These are phyloP conservation scores for Claviceps fusiformis DNA, from an alignment of 2,329 filamentous ascomycete species.

Conservation along the genomic window DNA sequence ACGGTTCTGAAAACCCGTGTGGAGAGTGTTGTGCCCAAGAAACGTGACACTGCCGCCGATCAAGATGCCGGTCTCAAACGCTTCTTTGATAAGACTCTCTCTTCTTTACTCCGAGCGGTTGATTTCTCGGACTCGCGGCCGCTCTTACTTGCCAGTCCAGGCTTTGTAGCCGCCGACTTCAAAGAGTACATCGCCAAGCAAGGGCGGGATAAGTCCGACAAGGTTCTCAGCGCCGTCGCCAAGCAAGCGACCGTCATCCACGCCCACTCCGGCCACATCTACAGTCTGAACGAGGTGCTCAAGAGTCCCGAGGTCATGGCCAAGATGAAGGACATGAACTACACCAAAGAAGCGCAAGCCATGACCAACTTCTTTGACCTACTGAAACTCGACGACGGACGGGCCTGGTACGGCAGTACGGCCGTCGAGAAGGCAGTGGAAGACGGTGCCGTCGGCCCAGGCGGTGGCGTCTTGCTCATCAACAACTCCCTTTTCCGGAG, in stretches of 20 bases:
- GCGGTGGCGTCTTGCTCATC: conserved; percentile 73
- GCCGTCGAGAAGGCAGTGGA: conserved; percentile 74
- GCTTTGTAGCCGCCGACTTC: conserved; percentile 74
- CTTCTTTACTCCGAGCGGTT: conserved; percentile 63
- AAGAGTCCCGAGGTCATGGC: conserved; percentile 64
- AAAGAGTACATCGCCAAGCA: conserved; percentile 57
- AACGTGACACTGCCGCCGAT: conserved; percentile 49
- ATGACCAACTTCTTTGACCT: conserved; percentile 76
- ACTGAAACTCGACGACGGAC: conserved; percentile 70
- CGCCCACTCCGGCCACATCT: conserved; percentile 71
- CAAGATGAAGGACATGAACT: conserved; percentile 76
- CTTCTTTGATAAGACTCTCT: conserved; percentile 67
- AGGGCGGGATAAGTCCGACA: conserved; percentile 46
- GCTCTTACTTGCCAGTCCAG: conserved; percentile 74
- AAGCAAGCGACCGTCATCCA: conserved; percentile 64
- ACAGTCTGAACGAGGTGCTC: conserved; percentile 78
- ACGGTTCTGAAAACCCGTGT: conserved; percentile 54
- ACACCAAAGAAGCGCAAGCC: conserved; percentile 65
- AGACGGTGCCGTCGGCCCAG: conserved; percentile 76
- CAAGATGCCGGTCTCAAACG: conserved; percentile 54
- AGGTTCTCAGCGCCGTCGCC: conserved; percentile 48
- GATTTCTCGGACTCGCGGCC: conserved; percentile 60
- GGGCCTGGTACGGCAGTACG: conserved; percentile 77
- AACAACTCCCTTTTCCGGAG: conserved; percentile 81
- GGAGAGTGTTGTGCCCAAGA: conserved; percentile 53